Evolutionary conservation across 176 grass and related monocot species (phyloP), one percentile per base, ranked within the genome.

Genomic region (Raddia distichophylla): DNA sequence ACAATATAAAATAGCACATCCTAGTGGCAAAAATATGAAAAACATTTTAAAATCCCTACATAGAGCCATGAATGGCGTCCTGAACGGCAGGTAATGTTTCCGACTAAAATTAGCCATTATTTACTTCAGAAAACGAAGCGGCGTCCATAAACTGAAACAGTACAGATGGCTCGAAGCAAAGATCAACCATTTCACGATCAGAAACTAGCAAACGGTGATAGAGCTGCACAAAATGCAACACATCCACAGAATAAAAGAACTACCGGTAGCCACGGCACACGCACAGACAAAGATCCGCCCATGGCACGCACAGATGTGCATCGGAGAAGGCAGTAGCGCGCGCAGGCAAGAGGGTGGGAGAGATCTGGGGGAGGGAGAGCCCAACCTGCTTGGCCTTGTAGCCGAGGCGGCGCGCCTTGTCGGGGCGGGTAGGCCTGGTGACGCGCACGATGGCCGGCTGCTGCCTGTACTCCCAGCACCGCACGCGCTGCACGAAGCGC

Each of bases 301-400:
- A 71, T 7, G 15, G 22, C 12, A 50, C 16, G 32, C 6, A 14
- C 15, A 0, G 0, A 8, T 15, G 0, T 27, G 27, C 27, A 27
- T 27, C 27, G 27, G 27, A 27, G 27, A 27, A 27, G 27, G 27
- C 27, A 27, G 27, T 27, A 27, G 27, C 27, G 27, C 27, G 27
- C 40, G 47, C 10, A 18, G 22, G 1, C 27, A 45, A 0, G 4
- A 3, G 4, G 10, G 13, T 48, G 4, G 10, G 13, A 49, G n/a
- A 33, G 72, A 89, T 85, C 88, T 47, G 34, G 10, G 33, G 16
- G n/a, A 64, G 34, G 33, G 59, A 22, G 60, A 51, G 1, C 10
- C 6, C 7, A 35, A 95, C 93, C 93, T 93, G 93, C 83, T 96
- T 93, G 83, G 93, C 90, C 90, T 96, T 96, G 80, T 67, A 96